phyloP scores from a whole-genome alignment of 2,329 filamentous ascomycete genomes.

The Uncinocarpus reesii region DNA sequence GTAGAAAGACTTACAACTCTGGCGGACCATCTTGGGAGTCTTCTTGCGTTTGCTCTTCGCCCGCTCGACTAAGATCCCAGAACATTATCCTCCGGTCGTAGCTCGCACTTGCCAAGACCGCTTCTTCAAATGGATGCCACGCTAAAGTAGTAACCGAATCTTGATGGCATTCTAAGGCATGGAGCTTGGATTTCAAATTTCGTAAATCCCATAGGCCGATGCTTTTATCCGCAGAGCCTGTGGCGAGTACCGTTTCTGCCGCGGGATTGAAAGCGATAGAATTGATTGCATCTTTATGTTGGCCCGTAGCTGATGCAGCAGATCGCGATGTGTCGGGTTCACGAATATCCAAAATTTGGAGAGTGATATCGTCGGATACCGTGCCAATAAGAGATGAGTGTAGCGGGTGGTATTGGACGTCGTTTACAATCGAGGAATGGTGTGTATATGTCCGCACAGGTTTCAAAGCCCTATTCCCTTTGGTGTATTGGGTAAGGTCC shows the following conservation, averaged over 20 bases:
- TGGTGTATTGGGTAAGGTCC: constrained; percentile 69
- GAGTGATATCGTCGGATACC: constrained; percentile 87
- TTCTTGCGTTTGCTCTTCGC: constrained; percentile 88
- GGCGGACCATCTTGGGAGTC: constrained; percentile 91
- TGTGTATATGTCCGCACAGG: constrained; percentile 71
- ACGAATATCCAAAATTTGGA: constrained; percentile 85
- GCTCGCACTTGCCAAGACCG: constrained; percentile 79
- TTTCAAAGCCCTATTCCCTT: constrained; percentile 58
- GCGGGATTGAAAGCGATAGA: constrained; percentile 89
- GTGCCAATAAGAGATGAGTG: constrained; percentile 78
- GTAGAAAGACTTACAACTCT: constrained; percentile 56
- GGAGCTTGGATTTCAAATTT: constrained; percentile 79
- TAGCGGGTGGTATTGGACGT: constrained; percentile 88
- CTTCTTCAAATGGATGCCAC: constrained; percentile 87
- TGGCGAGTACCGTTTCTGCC: constrained; percentile 81
- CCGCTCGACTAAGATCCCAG: constrained; percentile 87
- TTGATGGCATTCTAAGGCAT: constrained; percentile 77
- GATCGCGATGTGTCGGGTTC: constrained; percentile 55
- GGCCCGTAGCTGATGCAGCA: constrained; percentile 57
- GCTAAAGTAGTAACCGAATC: constrained; percentile 84
- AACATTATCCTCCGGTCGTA: constrained; percentile 91
- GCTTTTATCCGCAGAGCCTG: constrained; percentile 88
- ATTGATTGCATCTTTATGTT: constrained; percentile 89
- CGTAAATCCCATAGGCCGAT: constrained; percentile 92
- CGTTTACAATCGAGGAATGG: constrained; percentile 85